Evolutionary conservation across 352 stramenopile species (phyloP).

Genomic region (Phytophthora pisi): DNA sequence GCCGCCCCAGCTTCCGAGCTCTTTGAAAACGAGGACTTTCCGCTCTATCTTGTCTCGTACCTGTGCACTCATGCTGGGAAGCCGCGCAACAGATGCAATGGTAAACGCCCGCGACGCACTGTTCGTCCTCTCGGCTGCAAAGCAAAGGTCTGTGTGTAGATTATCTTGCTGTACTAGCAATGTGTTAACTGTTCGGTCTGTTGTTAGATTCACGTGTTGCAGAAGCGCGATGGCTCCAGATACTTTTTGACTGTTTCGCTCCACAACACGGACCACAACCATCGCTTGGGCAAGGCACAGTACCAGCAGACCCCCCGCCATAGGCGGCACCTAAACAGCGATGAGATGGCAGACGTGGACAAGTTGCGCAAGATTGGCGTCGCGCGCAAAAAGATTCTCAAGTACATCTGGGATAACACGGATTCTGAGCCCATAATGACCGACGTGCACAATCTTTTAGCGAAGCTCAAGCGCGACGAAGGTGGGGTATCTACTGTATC

Average conservation of each 20-base stretch:
- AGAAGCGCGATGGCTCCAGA: not conserved
- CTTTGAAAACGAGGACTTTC: not conserved
- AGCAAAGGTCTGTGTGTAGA: not conserved
- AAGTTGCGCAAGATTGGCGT: conserved; percentile 1
- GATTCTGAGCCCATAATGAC: not conserved
- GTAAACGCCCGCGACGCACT: not conserved
- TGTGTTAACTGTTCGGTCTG: not conserved
- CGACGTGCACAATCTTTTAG: conserved; percentile 1
- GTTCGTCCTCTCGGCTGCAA: not conserved
- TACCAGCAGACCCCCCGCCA: not conserved
- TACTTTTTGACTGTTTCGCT: not conserved
- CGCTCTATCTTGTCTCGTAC: not conserved
- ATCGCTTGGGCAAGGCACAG: not conserved
- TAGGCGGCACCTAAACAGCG: not conserved
- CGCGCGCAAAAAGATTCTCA: conserved; percentile 4
- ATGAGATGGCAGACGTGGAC: not conserved
- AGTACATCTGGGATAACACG: conserved; percentile 10
- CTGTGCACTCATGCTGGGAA: not conserved
- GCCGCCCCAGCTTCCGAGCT: not conserved
- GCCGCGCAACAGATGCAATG: not conserved
- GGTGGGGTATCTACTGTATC: not conserved
- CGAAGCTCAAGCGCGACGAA: conserved; percentile 1
- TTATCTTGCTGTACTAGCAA: too few relatives aligned
- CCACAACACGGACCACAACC: conserved; percentile 6
- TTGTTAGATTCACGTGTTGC: not conserved